Percentiles rank a stretch among this genome's conserved stretches.
Evolutionary conservation across 1,139 yeast species (phyloP).

Genomic region (Magnusiomyces sp.): DNA sequence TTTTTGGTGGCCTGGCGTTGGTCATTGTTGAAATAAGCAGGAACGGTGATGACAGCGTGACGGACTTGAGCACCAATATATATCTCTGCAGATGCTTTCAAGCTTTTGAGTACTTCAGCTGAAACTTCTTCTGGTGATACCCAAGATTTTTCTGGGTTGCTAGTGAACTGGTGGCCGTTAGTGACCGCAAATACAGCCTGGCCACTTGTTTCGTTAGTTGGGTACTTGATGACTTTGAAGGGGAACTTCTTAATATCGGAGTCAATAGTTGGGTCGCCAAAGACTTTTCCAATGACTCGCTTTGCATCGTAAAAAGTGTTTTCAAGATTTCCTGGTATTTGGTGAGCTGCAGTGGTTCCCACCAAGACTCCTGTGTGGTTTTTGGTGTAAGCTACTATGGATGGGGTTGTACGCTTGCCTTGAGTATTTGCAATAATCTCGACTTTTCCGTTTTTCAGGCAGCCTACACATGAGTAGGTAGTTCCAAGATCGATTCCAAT

Average conservation of each 20-base stretch:
- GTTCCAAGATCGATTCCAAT: too few species aligned
- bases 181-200: conserved; percentile 89
- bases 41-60: conserved; percentile 95
- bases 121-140: too few species aligned
- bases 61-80: conserved; percentile 75
- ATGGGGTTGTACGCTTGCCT: conserved; percentile 98
- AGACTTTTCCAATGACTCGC: conserved; percentile 95
- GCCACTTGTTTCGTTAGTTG: conserved; percentile 75
- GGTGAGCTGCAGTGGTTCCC: conserved; percentile 98
- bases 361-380: conserved; percentile 95
- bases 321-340: conserved; percentile 97
- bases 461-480: too few species aligned
- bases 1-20: conserved; percentile 98
- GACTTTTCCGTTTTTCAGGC: too few species aligned
- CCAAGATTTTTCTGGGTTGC: conserved; percentile 94
- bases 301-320: conserved; percentile 96
- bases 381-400: conserved; percentile 96
- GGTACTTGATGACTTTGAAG: conserved; percentile 91
- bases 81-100: conserved; percentile 95
- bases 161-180: conserved; percentile 86
- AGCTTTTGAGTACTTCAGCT: conserved; percentile 90
- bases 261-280: too few species aligned
- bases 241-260: conserved; percentile 92
- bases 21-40: too few species aligned
- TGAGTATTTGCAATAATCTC: conserved; percentile 97